These are phyloP conservation scores for Lactarius akahatsu DNA, from an alignment of 768 basidiomycete genomes.

Conservation along the genomic window DNA sequence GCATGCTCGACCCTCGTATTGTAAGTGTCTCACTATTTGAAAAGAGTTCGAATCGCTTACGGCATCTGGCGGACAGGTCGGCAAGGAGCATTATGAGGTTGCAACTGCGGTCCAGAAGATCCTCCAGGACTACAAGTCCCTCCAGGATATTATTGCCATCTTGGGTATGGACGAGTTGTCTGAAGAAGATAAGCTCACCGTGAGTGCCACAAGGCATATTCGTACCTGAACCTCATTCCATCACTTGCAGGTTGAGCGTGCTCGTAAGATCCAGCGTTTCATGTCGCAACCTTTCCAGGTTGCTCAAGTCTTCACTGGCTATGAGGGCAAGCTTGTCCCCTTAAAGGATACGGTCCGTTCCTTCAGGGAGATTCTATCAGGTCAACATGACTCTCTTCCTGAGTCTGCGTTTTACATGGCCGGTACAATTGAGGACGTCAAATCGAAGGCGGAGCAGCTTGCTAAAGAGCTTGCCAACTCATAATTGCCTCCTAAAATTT, in stretches of 20 bases:
- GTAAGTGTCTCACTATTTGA: conserved; percentile 46
- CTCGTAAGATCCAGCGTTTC: conserved; percentile 98
- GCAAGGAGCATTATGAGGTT: conserved; percentile 91
- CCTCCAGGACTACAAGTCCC: conserved; percentile 93
- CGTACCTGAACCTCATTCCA: conserved; percentile 5
- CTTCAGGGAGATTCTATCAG: conserved; percentile 96
- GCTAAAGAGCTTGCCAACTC: conserved; percentile 84
- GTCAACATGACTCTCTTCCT: conserved; percentile 82
- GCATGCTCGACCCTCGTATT: conserved; percentile 99
- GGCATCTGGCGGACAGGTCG: conserved; percentile 49
- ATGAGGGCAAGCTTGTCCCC: conserved; percentile 94
- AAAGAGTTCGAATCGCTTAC: conserved; percentile 4
- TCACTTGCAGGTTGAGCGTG: conserved; percentile 78
- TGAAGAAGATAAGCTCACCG: conserved; percentile 98
- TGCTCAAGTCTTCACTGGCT: conserved; percentile 99
- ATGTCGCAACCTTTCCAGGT: conserved; percentile 99
- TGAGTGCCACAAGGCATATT: conserved; percentile 40
- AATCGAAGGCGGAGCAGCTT: conserved; percentile 95
- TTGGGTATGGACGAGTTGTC: conserved; percentile 99
- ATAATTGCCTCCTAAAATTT: conserved; percentile 29
- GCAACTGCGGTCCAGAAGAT: conserved; percentile 98
- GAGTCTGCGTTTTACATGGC: conserved; percentile 99
- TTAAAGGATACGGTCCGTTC: conserved; percentile 96
- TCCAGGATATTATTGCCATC: conserved; percentile 99
- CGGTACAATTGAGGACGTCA: conserved; percentile 96